Conservation (phyloP, 2,329 filamentous ascomycete genomes). For the Venturia aucupariae region DNA sequence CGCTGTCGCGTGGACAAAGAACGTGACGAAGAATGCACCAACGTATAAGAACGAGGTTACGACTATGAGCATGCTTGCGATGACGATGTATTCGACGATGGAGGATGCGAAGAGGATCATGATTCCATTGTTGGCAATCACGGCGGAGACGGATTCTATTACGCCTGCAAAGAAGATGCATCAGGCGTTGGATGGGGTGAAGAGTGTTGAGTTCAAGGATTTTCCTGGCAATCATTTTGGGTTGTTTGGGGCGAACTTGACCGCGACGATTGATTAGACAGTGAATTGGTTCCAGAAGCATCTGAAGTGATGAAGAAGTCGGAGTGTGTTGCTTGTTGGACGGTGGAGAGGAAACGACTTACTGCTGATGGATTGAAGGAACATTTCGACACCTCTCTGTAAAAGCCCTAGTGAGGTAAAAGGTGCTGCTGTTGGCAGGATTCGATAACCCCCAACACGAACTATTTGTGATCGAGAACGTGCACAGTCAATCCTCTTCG, state of each 20-base stretch:
- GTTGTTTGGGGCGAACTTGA: slow-evolving; percentile 10
- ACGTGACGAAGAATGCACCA: slow-evolving; percentile 1
- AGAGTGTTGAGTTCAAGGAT: not conserved
- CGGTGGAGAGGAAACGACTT: no score
- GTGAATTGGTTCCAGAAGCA: slow-evolving; percentile 3
- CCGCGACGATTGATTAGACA: slow-evolving; percentile 7
- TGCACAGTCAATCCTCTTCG: no score
- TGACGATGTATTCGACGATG: not conserved
- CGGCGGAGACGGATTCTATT: slow-evolving; percentile 8
- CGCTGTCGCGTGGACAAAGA: slow-evolving; percentile 9
- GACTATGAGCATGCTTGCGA: not conserved
- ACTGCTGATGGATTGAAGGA: no score
- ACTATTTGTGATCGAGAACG: no score
- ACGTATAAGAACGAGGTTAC: slow-evolving; percentile 7
- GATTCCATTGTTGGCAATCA: not conserved
- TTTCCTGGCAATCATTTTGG: slow-evolving; percentile 7
- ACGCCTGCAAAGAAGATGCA: slow-evolving; percentile 8
- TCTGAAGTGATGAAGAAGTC: not conserved
- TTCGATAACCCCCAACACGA: no score
- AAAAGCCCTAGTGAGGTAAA: no score
- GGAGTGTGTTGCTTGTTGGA: not conserved
- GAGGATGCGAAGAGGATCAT: slow-evolving; percentile 6
- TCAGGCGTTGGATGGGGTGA: slow-evolving; percentile 6
- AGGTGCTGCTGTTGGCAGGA: no score
- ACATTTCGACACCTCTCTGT: no score